Evolutionary conservation across 2,329 filamentous ascomycete genomes (phyloP), one percentile per base, ranked within the genome.

Genomic region (Dactylellina leptospora): DNA sequence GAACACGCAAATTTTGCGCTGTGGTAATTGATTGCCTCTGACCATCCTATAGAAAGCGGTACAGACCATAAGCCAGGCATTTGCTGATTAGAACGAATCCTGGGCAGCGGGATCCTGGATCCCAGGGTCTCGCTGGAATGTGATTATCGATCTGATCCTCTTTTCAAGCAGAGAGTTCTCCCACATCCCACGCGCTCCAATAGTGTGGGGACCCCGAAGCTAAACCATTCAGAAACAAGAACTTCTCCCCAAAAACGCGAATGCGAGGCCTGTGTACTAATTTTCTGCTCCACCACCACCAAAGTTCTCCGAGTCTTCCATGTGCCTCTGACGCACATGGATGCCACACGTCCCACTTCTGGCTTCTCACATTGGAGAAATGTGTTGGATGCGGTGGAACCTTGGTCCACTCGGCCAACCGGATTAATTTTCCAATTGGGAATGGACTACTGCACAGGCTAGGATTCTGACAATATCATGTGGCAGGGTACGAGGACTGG

Each of bases 361-460:
- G 44, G 27, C n/a, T n/a, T 4, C 30, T 40, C 42, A 25, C 25
- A 42, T 48, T 53, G 33, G 23, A n/a, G 28, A 42, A 53, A 54
- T 45, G 53, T 59, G 66, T 71, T 72, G 58, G 23, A n/a, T 28
- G 51, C 27, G 40, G 66, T 71, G 51, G 45, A 42, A 9, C 18
- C 36, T 44, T 28, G 23, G 33, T 27, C 50, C 63, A 55, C 50
- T 58, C 59, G 59, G 59, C 53, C 53, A 63, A 55, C 68, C 68
- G 68, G 68, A 72, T 72, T 72, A 72, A 64, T 72, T 72, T 42
- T 72, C 68, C 36, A 63, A 64, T 64, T 45, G 53, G 50, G 64
- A 38, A 64, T 45, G 53, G 25, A 33, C 11, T 16, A 13, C 22
- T 30, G 47, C 28, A 60, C 11, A 22, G 9, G 18, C 64, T 36